Percentiles rank a stretch among this genome's conserved stretches.
These are phyloP conservation scores for Acacia melanoxylon DNA, from an alignment of 306 rosid genomes.

Conservation along the genomic window DNA sequence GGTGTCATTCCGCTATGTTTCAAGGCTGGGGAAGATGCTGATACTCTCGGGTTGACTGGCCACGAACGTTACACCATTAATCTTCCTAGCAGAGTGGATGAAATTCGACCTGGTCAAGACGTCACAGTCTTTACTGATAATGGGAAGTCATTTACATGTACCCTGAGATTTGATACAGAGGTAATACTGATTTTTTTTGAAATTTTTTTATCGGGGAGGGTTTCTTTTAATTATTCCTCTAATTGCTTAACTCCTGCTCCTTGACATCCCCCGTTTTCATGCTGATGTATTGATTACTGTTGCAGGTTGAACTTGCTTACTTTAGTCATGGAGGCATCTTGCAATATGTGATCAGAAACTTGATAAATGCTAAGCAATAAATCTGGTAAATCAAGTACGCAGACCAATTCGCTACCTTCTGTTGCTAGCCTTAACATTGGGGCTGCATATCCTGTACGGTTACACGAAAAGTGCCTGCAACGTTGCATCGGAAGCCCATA, in stretches of 20 bases:
- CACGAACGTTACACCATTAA: slow-evolving; percentile 77
- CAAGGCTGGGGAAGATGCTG: slow-evolving; percentile 89
- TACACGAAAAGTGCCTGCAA: slow-evolving; percentile 26
- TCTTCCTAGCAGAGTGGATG: slow-evolving; percentile 74
- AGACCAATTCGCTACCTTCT: slow-evolving; percentile 13
- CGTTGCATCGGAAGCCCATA: slow-evolving; percentile 32
- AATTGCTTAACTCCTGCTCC: slow-evolving; percentile 12
- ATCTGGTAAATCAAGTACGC: slow-evolving; percentile 5
- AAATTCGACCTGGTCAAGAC: slow-evolving; percentile 89
- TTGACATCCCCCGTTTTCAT: not conserved
- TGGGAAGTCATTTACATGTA: slow-evolving; percentile 70
- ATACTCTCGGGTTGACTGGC: slow-evolving; percentile 79
- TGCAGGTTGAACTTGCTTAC: slow-evolving; percentile 92
- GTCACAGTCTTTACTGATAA: slow-evolving; percentile 61
- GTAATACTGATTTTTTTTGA: slow-evolving; percentile 36
- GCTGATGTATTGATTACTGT: slow-evolving; percentile 1
- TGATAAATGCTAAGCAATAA: slow-evolving; percentile 64
- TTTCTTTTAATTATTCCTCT: not conserved
- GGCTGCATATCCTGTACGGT: slow-evolving; percentile 38
- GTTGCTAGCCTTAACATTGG: slow-evolving; percentile 15
- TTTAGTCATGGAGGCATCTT: slow-evolving; percentile 90
- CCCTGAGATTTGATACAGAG: slow-evolving; percentile 88
- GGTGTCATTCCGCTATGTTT: slow-evolving; percentile 86
- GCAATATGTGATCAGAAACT: slow-evolving; percentile 84
- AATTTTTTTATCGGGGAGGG: not conserved